phyloP scores from a whole-genome alignment of 768 basidiomycete genomes.

The Pisolithus marmoratus region DNA sequence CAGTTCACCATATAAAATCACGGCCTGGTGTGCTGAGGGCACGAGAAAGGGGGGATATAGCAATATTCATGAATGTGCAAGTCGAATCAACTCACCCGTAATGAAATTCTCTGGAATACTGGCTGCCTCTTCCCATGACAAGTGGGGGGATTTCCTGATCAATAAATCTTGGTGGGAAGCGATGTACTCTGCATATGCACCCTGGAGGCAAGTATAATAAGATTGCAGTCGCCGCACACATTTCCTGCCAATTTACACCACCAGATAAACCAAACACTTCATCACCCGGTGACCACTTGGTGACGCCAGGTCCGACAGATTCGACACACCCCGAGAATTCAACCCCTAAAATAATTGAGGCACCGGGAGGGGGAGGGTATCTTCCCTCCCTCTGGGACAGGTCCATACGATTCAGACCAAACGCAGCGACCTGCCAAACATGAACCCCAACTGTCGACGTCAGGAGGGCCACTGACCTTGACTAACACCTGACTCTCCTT shows the following conservation, averaged over 20 bases:
- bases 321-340: constrained; percentile 75
- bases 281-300: constrained; percentile 55
- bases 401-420: constrained; percentile 91
- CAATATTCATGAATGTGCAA: constrained; percentile 4
- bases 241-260: constrained; percentile 50
- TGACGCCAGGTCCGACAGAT: constrained; percentile 45
- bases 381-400: constrained; percentile 61
- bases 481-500: constrained; percentile 64
- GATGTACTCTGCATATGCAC: constrained; percentile 89
- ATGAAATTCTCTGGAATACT: constrained; percentile 85
- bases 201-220: constrained; percentile 38
- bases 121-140: constrained; percentile 83
- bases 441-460: too few relatives aligned
- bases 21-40: constrained; percentile 51
- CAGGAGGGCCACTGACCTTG: constrained; percentile 43
- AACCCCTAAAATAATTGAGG: constrained; percentile 73
- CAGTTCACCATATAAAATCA: constrained; percentile 63
- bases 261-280: constrained; percentile 75
- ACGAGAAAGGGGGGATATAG: background rate
- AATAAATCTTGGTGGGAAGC: constrained; percentile 59
- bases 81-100: constrained; percentile 50
- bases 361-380: constrained; percentile 78
- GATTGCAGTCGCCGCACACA: background rate
- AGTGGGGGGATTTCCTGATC: constrained; percentile 63
- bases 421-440: constrained; percentile 57